These are phyloP conservation scores for Penicillium sp. DNA, from an alignment of 2,329 filamentous ascomycete species.

Conservation along the genomic window DNA sequence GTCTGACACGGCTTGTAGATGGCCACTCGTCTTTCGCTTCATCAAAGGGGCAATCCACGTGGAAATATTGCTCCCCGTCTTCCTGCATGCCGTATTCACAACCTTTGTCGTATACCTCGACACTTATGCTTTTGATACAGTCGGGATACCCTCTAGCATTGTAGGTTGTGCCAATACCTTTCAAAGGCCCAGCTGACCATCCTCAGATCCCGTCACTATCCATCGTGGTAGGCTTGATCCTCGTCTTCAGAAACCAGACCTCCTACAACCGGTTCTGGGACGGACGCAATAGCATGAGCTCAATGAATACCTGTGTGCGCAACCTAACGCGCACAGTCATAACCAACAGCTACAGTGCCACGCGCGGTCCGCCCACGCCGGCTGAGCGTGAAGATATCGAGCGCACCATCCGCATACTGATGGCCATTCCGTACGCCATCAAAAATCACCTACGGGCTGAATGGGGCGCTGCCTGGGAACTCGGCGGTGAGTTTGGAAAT, in stretches of 20 bases:
- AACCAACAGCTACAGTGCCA: constrained; percentile 42
- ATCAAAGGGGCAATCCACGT: constrained; percentile 60
- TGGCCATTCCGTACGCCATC: constrained; percentile 59
- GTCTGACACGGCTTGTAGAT: constrained; percentile 37
- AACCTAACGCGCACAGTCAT: constrained; percentile 57
- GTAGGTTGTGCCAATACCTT: constrained; percentile 32
- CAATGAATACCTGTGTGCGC: constrained; percentile 55
- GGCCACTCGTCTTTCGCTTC: constrained; percentile 61
- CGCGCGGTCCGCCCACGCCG: constrained; percentile 29
- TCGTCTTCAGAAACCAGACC: constrained; percentile 63
- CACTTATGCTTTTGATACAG: constrained; percentile 46
- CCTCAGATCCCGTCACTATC: constrained; percentile 55
- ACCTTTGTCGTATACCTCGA: constrained; percentile 57
- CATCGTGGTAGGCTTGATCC: constrained; percentile 64
- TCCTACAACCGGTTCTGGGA: constrained; percentile 64
- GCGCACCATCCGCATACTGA: constrained; percentile 53
- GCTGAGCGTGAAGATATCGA: constrained; percentile 56
- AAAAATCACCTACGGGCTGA: constrained; percentile 62
- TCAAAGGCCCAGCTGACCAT: not conserved
- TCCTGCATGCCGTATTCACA: constrained; percentile 56
- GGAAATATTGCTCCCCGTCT: constrained; percentile 54
- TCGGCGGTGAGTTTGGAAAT: constrained; percentile 26
- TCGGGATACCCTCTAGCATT: constrained; percentile 56
- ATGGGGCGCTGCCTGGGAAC: constrained; percentile 50
- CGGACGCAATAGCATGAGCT: constrained; percentile 54